phyloP scores from a whole-genome alignment of 1,284 basidiomycete genomes.

The Ceratobasidium sp. region DNA sequence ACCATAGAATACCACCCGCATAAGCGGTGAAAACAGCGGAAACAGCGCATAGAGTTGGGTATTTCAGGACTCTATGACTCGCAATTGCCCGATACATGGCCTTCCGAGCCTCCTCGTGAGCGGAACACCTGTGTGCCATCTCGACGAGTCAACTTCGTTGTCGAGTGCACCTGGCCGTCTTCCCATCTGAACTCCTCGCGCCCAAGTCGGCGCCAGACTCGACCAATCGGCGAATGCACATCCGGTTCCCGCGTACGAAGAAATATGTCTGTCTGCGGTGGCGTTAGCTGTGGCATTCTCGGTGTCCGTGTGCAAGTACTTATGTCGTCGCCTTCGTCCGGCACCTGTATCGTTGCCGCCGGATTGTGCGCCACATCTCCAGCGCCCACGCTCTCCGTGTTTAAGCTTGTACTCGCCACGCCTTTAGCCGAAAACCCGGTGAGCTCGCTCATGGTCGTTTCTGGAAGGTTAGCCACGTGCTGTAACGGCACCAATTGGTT shows the following conservation, averaged over 20 bases:
- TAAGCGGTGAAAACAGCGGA: no score
- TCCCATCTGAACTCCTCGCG: conserved; percentile 85
- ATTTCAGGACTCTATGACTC: no score
- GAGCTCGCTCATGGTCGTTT: conserved; percentile 43
- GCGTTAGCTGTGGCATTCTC: background rate
- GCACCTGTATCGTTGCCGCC: conserved; percentile 36
- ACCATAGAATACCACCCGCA: no score
- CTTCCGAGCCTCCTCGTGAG: no score
- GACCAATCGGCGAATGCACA: conserved; percentile 85
- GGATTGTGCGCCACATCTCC: conserved; percentile 30
- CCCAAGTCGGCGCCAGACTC: conserved; percentile 87
- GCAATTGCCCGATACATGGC: no score
- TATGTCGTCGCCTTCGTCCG: conserved; percentile 36
- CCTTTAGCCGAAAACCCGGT: conserved; percentile 31
- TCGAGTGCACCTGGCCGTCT: no score
- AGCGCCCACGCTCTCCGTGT: conserved; percentile 26
- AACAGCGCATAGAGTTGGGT: no score
- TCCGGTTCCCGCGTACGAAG: conserved; percentile 92
- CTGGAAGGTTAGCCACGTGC: conserved; percentile 29
- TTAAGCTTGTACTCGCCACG: conserved; percentile 12
- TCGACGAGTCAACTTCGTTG: no score
- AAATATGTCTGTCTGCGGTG: conserved; percentile 74
- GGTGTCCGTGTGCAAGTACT: background rate
- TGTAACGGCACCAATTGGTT: conserved; percentile 19
- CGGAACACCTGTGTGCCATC: no score